Conservation (phyloP, 345 rosid genomes). For the Leavenworthia alabamica region DNA sequence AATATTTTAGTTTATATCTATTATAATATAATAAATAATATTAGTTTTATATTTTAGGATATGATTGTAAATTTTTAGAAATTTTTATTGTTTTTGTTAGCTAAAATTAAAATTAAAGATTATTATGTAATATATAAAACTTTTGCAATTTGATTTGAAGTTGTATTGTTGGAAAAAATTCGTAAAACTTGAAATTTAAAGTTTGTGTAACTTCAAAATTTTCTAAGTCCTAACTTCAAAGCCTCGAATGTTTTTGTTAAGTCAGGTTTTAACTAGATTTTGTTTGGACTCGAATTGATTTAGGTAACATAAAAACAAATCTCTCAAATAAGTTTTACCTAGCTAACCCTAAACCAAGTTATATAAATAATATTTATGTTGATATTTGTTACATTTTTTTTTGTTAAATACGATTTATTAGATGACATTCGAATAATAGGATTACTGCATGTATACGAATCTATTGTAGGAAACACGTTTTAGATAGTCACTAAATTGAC, state of each 20-base stretch:
- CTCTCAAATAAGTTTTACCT: neutral
- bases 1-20: no score
- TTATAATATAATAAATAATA: no score
- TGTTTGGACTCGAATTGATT: neutral
- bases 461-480: conserved; percentile 26
- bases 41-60: no score
- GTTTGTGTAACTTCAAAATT: no score
- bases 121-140: no score
- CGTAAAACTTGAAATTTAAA: no score
- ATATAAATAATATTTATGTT: neutral
- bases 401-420: neutral
- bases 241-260: neutral
- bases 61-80: no score
- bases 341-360: conserved; percentile 2
- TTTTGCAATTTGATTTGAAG: no score
- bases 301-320: conserved; percentile 10
- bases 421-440: conserved; percentile 20
- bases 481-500: conserved; percentile 20
- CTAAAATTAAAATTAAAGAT: no score
- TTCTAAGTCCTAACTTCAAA: neutral
- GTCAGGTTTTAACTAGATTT: neutral
- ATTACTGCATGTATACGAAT: conserved; percentile 14
- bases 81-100: no score
- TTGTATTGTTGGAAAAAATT: no score
- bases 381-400: conserved; percentile 11